These are phyloP conservation scores for Beauveria varroae DNA, from an alignment of 2,329 filamentous ascomycete genomes.

Conservation along the genomic window DNA sequence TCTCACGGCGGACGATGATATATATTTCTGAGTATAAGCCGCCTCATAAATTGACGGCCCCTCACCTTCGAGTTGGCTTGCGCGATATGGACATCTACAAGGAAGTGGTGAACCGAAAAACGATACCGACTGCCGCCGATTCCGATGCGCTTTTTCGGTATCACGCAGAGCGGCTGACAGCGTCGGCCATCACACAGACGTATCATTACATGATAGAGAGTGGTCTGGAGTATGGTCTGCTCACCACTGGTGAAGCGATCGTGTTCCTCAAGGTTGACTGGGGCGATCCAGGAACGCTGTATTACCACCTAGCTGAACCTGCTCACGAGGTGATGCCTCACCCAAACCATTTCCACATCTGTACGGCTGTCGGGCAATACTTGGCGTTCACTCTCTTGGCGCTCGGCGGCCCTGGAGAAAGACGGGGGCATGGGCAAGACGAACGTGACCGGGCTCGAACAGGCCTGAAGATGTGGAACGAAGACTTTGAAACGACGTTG, in stretches of 20 bases:
- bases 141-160: conserved; percentile 27
- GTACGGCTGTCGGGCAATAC: conserved; percentile 8
- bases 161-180: conserved; percentile 28
- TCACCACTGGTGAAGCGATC: conserved; percentile 35
- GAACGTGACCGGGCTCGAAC: conserved; percentile 13
- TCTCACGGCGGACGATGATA: conserved; percentile 16
- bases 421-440: conserved; percentile 14
- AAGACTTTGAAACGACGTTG: conserved; percentile 20
- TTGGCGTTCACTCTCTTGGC: conserved; percentile 11
- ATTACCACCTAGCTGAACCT: conserved; percentile 10
- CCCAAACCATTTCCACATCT: neutral
- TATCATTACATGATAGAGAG: conserved; percentile 43
- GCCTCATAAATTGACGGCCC: conserved; percentile 36
- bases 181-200: conserved; percentile 37
- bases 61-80: conserved; percentile 34
- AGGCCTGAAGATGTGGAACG: conserved; percentile 14
- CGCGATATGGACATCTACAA: conserved; percentile 32
- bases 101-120: conserved; percentile 26
- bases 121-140: conserved; percentile 19
- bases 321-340: neutral
- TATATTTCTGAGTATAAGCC: conserved; percentile 38
- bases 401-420: neutral
- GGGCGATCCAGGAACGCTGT: conserved; percentile 10
- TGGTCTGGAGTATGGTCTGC: conserved; percentile 34
- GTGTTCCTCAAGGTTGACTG: conserved; percentile 34